Base-by-base conservation (phyloP, 1,284 basidiomycete genomes). In the Ustilago xerochloae region DNA sequence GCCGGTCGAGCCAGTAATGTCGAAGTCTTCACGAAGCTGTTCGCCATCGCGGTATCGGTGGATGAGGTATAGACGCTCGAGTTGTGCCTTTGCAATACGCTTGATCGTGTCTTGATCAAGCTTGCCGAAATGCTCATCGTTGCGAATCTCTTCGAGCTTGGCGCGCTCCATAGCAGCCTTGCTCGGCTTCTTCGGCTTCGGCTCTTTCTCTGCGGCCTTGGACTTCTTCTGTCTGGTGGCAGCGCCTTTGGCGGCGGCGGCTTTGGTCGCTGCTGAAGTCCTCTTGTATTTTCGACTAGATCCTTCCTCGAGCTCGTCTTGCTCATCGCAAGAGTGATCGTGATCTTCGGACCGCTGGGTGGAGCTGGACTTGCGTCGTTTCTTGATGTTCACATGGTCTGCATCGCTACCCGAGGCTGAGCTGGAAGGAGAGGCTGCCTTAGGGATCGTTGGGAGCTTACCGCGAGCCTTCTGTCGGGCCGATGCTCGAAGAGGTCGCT, bases 1-100 rank as follows among this genome's bases (percentile, higher is more conserved):
- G 38, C 71, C 71, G 10, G 18, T 59, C 26, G 65, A 69, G 7
- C 71, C 71, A n/a, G 48, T 54, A 20, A 74, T 56, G 22, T 74
- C 55, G 28, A 74, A 69, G 12, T 57, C 63, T 30, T 74, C 71
- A 13, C 20, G 22, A 7, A 49, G 43, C 18, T 48, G 32, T 2
- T 36, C 24, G 28, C 33, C 49, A 6, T 51, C 29, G 53, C 66
- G 65, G 35, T 46, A 63, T 36, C 71, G 65, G 26, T 69, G 51
- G 43, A 74, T 63, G 10, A 69, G 48, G 38, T 65, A 74, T 38
- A 74, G 49, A 4, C 71, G 54, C 22, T 74, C 62, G 28, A 51
- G 35, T 30, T 54, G 55, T 0, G 54, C 66, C 22, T 60, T 62
- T 28, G 55, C 58, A 18, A 74, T 69, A 28, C 71, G 65, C 39